A percentile compares a stretch with the other conserved stretches of the same genome.
Conservation (phyloP, 306 rosid genomes). For the Quercus parvula region DNA sequence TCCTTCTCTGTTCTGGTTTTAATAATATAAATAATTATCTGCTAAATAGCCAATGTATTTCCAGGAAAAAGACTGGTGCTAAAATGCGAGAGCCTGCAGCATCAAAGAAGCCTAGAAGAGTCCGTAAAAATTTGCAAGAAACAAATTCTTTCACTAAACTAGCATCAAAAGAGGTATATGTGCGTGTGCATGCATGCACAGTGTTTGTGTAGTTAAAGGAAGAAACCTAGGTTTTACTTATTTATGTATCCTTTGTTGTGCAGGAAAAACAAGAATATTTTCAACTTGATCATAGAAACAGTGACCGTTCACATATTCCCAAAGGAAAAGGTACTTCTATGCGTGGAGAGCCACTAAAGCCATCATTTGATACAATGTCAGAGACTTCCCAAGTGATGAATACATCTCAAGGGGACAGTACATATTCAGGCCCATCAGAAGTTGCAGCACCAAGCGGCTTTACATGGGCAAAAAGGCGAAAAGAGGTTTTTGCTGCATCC, state of each 20-base stretch:
- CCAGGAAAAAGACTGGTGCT: constrained; percentile 59
- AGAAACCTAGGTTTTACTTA: background rate
- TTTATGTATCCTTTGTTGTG: background rate
- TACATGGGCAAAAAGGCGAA: constrained; percentile 68
- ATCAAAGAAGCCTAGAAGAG: constrained; percentile 57
- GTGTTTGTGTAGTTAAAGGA: background rate
- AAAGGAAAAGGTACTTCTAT: constrained; percentile 35
- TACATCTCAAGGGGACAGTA: constrained; percentile 35
- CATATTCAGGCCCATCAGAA: constrained; percentile 49
- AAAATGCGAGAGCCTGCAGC: constrained; percentile 48
- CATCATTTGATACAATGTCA: constrained; percentile 46
- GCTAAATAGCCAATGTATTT: background rate
- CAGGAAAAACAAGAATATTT: constrained; percentile 42
- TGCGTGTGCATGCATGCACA: background rate
- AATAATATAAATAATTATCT: background rate
- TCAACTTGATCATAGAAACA: constrained; percentile 29
- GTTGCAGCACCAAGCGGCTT: constrained; percentile 56
- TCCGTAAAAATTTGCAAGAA: constrained; percentile 45
- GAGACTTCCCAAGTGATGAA: constrained; percentile 38
- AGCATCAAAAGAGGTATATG: constrained; percentile 53
- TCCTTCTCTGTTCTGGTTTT: background rate
- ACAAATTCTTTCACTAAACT: constrained; percentile 26
- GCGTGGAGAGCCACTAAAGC: constrained; percentile 38
- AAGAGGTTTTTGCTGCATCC: constrained; percentile 54
- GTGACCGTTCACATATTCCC: constrained; percentile 25